Evolutionary conservation across 2,329 filamentous ascomycete genomes (phyloP), one percentile per base, ranked within the genome.

Genomic region (Trematosphaeria pertusa): DNA sequence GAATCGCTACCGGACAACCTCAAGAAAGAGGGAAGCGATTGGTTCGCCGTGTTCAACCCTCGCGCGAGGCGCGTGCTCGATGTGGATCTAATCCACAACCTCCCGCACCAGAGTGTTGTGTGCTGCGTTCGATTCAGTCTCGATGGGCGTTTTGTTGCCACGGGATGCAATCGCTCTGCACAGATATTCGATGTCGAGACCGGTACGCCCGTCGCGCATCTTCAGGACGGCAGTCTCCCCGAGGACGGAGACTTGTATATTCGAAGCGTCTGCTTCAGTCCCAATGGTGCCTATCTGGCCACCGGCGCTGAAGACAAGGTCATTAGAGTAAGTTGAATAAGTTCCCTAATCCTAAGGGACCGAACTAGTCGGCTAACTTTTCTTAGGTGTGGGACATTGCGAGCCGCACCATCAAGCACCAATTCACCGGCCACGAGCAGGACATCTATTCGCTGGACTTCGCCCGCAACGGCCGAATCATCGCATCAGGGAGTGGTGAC

Each of bases 371-470:
- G 15, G 17, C 44, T 61, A 37, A 56, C 42, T 19, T 18, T 15
- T 31, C 15, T 8, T 31, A 93, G 89, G 91, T 99, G 40, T 99
- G 94, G 94, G 94, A 99, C 70, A 97, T 99, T 61, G 81, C 83
- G 44, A 82, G 78, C 46, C 84, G 91, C 60, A 86, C 84, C 7
- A 97, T 99, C 69, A 89, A 91, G 64, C 91, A 94, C 69, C 91
- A 91, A 30, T 97, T 99, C 75, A 82, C 87, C n/a, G 94, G 94
- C 18, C 94, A 99, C 73, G 94, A 99, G 73, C 93, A 99, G 74
- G 94, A 99, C 59, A 99, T 99, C 54, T 97, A 97, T 75, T 96
- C 90, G 4, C 81, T 97, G 4, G 94, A 97, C 74, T 99, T 96
- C 73, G 89, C 93, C 22, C 87, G 91, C 32, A 95, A 97, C 62